These are phyloP conservation scores for Hemileccinum rubropunctum DNA, from an alignment of 768 basidiomycete species.

Conservation along the genomic window DNA sequence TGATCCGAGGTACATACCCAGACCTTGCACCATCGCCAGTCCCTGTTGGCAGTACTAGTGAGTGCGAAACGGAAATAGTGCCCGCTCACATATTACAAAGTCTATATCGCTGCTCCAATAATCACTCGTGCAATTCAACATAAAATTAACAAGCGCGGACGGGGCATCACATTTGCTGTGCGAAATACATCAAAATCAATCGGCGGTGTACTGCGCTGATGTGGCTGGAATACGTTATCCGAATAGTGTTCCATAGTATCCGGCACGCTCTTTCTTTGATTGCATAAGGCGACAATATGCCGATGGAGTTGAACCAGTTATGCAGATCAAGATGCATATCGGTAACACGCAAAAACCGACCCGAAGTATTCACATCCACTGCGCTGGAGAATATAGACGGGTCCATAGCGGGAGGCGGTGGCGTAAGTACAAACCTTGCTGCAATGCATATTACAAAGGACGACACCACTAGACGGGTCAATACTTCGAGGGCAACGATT, in stretches of 20 bases:
- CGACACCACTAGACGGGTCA: no score
- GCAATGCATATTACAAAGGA: no score
- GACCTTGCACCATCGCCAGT: not conserved
- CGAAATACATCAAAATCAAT: not conserved
- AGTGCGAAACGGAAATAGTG: not conserved
- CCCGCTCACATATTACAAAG: not conserved
- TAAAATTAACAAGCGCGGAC: not conserved
- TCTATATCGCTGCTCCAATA: not conserved
- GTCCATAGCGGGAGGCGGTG: no score
- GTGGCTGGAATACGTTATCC: not conserved
- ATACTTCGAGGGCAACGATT: no score
- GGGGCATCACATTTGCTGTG: constrained; percentile 4
- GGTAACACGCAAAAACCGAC: no score
- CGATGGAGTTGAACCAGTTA: no score
- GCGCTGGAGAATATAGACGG: no score
- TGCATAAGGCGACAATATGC: no score
- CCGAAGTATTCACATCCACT: no score
- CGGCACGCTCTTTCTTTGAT: no score
- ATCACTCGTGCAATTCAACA: not conserved
- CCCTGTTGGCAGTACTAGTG: not conserved
- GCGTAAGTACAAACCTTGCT: no score
- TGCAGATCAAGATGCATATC: no score
- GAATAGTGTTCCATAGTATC: not conserved
- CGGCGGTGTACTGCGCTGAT: not conserved
- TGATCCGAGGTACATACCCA: not conserved